phyloP scores from a whole-genome alignment of 768 basidiomycete species.

The Agaricus subrufescens region DNA sequence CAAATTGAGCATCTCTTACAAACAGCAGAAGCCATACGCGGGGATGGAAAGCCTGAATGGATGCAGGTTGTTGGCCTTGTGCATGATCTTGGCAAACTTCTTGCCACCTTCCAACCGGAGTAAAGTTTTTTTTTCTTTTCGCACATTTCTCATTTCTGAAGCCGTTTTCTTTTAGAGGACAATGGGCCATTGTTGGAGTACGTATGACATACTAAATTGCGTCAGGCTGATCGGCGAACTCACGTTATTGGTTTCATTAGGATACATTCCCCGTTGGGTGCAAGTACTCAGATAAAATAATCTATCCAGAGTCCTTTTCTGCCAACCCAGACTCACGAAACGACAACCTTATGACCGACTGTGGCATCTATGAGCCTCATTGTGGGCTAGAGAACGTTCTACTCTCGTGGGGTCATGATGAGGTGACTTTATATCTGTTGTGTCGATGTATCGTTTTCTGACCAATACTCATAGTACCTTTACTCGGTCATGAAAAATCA shows the following conservation, averaged over 20 bases:
- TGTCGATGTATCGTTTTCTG: background rate
- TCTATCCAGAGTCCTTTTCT: conserved; percentile 74
- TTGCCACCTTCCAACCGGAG: conserved; percentile 78
- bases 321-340: conserved; percentile 67
- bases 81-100: conserved; percentile 87
- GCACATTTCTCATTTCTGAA: background rate
- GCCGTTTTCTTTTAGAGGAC: conserved; percentile 39
- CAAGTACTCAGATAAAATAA: conserved; percentile 78
- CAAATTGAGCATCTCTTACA: conserved; percentile 92
- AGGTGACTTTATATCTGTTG: conserved; percentile 38
- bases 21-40: conserved; percentile 85
- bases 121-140: background rate
- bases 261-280: conserved; percentile 77
- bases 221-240: conserved; percentile 11
- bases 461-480: conserved; percentile 52
- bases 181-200: conserved; percentile 94
- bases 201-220: conserved; percentile 18
- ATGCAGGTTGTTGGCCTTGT: conserved; percentile 89
- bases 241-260: conserved; percentile 16
- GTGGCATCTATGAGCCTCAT: conserved; percentile 71
- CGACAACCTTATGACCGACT: conserved; percentile 61
- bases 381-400: conserved; percentile 86
- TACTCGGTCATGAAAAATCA: conserved; percentile 84
- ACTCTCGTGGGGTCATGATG: conserved; percentile 90
- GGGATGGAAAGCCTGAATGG: conserved; percentile 87